Evolutionary conservation across 306 rosid species (phyloP).

Genomic region (Begonia fuchsioides): DNA sequence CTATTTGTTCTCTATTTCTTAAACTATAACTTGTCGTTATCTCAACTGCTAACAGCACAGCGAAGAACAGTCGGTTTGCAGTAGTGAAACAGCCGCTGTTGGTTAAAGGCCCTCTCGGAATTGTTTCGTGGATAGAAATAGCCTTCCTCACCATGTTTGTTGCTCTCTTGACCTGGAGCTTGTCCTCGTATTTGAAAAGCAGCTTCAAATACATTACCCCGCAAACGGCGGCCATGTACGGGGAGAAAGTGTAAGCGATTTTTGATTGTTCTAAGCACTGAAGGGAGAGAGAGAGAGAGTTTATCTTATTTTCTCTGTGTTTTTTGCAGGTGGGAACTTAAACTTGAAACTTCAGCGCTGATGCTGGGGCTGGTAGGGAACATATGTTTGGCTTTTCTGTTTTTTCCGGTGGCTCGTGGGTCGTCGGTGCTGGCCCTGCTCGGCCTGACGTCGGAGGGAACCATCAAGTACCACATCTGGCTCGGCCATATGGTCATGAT

Average conservation of each 20-base stretch:
- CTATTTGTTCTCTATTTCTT: too few species aligned
- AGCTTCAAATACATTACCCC: conserved; percentile 20
- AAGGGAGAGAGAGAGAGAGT: too few species aligned
- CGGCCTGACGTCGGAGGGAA: conserved; percentile 54
- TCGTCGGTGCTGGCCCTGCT: conserved; percentile 54
- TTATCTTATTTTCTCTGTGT: neutral
- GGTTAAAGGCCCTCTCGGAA: conserved; percentile 74
- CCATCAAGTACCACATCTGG: conserved; percentile 77
- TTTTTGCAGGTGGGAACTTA: conserved; percentile 50
- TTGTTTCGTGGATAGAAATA: conserved; percentile 48
- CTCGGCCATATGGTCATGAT: conserved; percentile 47
- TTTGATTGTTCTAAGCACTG: neutral
- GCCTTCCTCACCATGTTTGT: conserved; percentile 50
- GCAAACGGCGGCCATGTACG: conserved; percentile 18
- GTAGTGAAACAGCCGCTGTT: conserved; percentile 39
- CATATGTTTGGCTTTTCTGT: conserved; percentile 38
- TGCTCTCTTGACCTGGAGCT: conserved; percentile 49
- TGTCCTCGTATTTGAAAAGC: conserved; percentile 19
- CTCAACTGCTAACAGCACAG: neutral
- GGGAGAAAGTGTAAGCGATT: conserved; percentile 35
- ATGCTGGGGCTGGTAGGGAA: conserved; percentile 43
- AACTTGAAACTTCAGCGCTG: conserved; percentile 19
- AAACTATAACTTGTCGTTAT: neutral
- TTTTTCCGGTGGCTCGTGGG: conserved; percentile 66
- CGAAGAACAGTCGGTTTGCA: conserved; percentile 3